These are phyloP conservation scores for Colletotrichum graminicola DNA, from an alignment of 2,329 filamentous ascomycete species.

Conservation along the genomic window DNA sequence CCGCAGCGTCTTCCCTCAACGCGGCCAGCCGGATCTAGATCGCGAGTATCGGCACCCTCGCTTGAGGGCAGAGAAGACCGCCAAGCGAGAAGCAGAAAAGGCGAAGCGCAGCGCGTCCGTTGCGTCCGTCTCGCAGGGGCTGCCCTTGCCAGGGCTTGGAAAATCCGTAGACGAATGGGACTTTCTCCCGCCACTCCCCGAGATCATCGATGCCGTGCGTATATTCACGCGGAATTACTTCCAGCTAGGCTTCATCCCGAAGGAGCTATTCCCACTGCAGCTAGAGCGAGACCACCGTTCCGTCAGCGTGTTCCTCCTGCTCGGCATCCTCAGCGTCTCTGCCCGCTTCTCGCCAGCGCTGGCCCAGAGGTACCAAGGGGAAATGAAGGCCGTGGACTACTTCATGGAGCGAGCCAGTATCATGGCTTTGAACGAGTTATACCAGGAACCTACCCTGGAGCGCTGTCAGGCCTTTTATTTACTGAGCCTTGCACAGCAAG, in stretches of 20 bases:
- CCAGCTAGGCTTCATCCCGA: conserved; percentile 70
- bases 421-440: conserved; percentile 63
- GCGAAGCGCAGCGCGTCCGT: conserved; percentile 52
- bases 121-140: conserved; percentile 42
- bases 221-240: conserved; percentile 69
- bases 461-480: conserved; percentile 70
- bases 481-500: conserved; percentile 70
- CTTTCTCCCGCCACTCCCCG: conserved; percentile 60
- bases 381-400: conserved; percentile 63
- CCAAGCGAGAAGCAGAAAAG: conserved; percentile 55
- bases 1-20: conserved; percentile 62
- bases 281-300: conserved; percentile 61
- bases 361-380: conserved; percentile 62
- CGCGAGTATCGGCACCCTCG: conserved; percentile 69
- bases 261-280: conserved; percentile 61
- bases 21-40: conserved; percentile 67
- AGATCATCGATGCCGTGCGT: conserved; percentile 65
- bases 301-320: conserved; percentile 67
- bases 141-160: conserved; percentile 35
- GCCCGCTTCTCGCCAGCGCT: conserved; percentile 66
- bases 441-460: conserved; percentile 65
- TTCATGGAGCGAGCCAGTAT: conserved; percentile 65
- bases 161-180: conserved; percentile 60
- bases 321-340: conserved; percentile 68
- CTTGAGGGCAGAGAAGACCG: conserved; percentile 60